These are phyloP conservation scores for Trapa bicornis DNA, from an alignment of 345 rosid genomes.

Conservation along the genomic window DNA sequence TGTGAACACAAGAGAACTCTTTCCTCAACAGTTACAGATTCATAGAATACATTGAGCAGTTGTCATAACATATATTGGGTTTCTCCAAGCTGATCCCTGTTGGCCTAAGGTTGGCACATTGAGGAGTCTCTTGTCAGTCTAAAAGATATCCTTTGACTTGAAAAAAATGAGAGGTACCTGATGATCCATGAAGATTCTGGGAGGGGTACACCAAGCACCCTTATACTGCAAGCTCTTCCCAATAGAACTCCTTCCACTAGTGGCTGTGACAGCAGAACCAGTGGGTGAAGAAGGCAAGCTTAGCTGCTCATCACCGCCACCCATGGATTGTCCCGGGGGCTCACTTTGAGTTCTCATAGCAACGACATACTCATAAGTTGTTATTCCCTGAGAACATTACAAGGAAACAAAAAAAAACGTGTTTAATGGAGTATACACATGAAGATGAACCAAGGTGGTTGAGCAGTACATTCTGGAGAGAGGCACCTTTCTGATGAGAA, in stretches of 20 bases:
- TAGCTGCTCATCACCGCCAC: conserved; percentile 49
- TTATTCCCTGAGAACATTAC: conserved; percentile 51
- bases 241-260: conserved; percentile 80
- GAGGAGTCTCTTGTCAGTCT: too few relatives aligned
- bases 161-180: conserved; percentile 31
- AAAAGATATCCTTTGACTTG: not conserved
- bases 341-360: conserved; percentile 87
- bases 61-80: too few relatives aligned
- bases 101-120: too few relatives aligned
- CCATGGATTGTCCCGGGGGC: conserved; percentile 55
- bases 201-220: conserved; percentile 94
- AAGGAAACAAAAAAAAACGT: not conserved
- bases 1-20: too few relatives aligned
- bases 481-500: conserved; percentile 70
- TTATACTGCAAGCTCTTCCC: conserved; percentile 71
- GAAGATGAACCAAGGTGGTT: not conserved
- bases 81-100: too few relatives aligned
- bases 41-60: too few relatives aligned
- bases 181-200: conserved; percentile 90
- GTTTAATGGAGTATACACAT: conserved; percentile 1
- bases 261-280: conserved; percentile 69
- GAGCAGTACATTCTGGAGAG: not conserved
- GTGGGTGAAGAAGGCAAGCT: conserved; percentile 71
- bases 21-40: too few relatives aligned
- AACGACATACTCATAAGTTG: conserved; percentile 84